Conservation (phyloP, 2,329 filamentous ascomycete species). For the Sclerotinia spermophila region DNA sequence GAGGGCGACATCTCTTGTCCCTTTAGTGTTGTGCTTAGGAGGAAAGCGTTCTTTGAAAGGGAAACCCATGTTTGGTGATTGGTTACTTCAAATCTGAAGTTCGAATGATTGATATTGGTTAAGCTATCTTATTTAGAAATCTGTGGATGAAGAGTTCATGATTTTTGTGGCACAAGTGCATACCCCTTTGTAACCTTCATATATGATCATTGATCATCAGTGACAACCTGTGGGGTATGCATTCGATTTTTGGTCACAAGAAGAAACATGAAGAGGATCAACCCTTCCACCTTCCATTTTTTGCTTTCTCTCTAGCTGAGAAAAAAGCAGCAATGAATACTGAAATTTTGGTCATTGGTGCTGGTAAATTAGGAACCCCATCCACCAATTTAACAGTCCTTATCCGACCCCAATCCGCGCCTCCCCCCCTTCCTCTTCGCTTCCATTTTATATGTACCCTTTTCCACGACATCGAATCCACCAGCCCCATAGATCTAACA, state of each 20-base stretch:
- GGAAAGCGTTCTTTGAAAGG: not conserved
- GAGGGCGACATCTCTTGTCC: fast-evolving
- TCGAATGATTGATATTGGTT: too few relatives aligned
- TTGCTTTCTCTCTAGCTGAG: too few relatives aligned
- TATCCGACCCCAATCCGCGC: conserved; percentile 45
- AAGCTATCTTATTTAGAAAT: too few relatives aligned
- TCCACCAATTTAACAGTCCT: conserved; percentile 44
- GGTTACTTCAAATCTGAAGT: too few relatives aligned
- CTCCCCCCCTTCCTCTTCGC: conserved; percentile 39
- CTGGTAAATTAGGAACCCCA: too few relatives aligned
- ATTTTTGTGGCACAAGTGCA: not conserved
- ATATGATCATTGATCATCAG: not conserved
- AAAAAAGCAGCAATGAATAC: too few relatives aligned
- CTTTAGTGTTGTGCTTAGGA: not conserved
- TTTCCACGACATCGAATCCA: conserved; percentile 37
- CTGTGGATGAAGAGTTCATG: too few relatives aligned
- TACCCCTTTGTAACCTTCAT: not conserved
- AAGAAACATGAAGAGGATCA: not conserved
- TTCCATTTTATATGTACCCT: conserved; percentile 24
- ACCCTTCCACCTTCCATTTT: not conserved
- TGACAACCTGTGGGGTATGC: not conserved
- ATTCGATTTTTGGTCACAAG: not conserved
- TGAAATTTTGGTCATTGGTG: too few relatives aligned
- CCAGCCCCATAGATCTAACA: conserved; percentile 40
- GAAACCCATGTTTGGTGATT: not conserved